phyloP scores from a whole-genome alignment of 805 yeast genomes.

The Maudiozyma bulderi region DNA sequence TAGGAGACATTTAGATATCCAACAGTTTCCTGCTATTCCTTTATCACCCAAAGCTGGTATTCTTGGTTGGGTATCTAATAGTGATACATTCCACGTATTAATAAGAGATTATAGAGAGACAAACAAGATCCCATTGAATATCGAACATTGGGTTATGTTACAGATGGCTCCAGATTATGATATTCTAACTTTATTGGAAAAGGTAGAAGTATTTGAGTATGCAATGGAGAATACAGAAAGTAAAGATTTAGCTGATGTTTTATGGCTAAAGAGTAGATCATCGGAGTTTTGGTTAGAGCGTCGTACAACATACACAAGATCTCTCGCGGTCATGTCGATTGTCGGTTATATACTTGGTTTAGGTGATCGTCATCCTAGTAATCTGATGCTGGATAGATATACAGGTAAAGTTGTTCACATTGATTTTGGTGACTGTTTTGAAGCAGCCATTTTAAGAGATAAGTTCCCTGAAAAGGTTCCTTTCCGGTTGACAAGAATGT shows the following conservation, averaged over 20 bases:
- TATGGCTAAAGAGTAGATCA: conserved; percentile 93
- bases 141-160: conserved; percentile 90
- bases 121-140: conserved; percentile 76
- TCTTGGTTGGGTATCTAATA: conserved; percentile 94
- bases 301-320: conserved; percentile 90
- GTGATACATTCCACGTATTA: conserved; percentile 91
- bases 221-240: conserved; percentile 94
- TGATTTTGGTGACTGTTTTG: conserved; percentile 98
- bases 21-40: conserved; percentile 88
- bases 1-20: conserved; percentile 89
- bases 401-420: conserved; percentile 96
- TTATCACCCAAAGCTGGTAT: conserved; percentile 94
- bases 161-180: conserved; percentile 98
- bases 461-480: conserved; percentile 98
- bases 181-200: conserved; percentile 74
- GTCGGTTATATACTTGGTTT: conserved; percentile 93
- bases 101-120: conserved; percentile 90
- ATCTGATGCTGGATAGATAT: conserved; percentile 84
- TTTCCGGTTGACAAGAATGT: conserved; percentile 90
- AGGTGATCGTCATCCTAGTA: conserved; percentile 97
- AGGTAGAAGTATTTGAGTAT: conserved; percentile 93
- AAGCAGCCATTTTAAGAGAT: conserved; percentile 92
- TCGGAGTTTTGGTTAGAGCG: conserved; percentile 98
- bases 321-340: conserved; percentile 98
- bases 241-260: conserved; percentile 86